These are phyloP conservation scores for Malbranchea zuffiana DNA, from an alignment of 2,329 filamentous ascomycete genomes.

Conservation along the genomic window DNA sequence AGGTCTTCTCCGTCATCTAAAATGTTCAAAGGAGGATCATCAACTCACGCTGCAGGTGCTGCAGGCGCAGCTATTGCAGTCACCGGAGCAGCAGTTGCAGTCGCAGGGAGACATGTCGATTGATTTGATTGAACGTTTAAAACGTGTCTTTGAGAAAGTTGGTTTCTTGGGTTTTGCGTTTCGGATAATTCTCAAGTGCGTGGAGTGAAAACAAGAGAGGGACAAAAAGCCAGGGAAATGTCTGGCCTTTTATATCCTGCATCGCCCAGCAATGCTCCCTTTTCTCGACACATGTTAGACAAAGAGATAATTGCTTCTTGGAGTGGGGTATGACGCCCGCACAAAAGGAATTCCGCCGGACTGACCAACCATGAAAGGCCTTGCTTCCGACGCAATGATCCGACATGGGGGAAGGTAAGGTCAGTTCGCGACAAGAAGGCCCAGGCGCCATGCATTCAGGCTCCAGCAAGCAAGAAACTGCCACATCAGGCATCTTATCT, in stretches of 20 bases:
- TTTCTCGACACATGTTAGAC: too few relatives aligned
- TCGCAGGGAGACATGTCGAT: conserved; percentile 32
- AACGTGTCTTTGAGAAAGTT: conserved; percentile 15
- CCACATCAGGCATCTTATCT: too few relatives aligned
- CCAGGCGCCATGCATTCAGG: too few relatives aligned
- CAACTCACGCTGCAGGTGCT: conserved; percentile 27
- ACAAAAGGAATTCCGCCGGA: too few relatives aligned
- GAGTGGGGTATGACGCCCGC: too few relatives aligned
- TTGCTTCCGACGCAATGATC: too few relatives aligned
- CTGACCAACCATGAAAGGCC: too few relatives aligned
- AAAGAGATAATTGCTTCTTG: too few relatives aligned
- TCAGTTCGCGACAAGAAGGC: too few relatives aligned
- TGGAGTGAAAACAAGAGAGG: not conserved
- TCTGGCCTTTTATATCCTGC: not conserved
- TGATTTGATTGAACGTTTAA: conserved; percentile 14
- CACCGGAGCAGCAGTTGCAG: conserved; percentile 33
- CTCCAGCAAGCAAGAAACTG: too few relatives aligned
- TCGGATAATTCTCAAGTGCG: not conserved
- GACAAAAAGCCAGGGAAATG: not conserved
- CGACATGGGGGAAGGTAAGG: too few relatives aligned
- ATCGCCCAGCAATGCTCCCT: not conserved
- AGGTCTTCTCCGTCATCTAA: not conserved
- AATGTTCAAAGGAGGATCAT: not conserved
- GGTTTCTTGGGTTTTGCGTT: conserved; percentile 8
- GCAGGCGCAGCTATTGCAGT: conserved; percentile 34